Base-by-base conservation (phyloP, 106 monocot species). In the Apostasia ramifera region DNA sequence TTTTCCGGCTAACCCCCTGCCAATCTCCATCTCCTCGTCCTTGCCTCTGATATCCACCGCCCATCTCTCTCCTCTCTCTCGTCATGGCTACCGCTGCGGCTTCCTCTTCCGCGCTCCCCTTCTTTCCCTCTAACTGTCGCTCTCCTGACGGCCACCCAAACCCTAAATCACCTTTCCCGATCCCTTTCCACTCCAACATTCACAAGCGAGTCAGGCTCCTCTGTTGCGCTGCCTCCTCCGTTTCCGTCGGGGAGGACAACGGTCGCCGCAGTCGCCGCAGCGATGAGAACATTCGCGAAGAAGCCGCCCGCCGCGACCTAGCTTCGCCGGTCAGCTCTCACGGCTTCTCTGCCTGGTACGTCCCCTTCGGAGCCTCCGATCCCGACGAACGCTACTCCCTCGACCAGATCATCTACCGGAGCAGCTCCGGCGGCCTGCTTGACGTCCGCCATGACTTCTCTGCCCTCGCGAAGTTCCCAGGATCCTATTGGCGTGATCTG, bases 271-370 rank as follows among this genome's bases (percentile, higher is more conserved):
- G 86, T 45, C 91, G 91, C 55, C 80, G 83, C 12, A 81, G 88
- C 10, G 95, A 88, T 5, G 91, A 88, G 81, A 88, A 85, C 71
- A 95, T 95, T 69, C 91, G 95, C 42, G 85, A 95, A 67, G 91
- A 91, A 71, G 91, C 89, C 6, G 63, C 75, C 53, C 81, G 81
- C 45, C 87, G 77, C 51, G 69, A 85, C 47, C 83, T 59, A 12
- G 56, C 58, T 44, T 9, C 67, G 38, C 14, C 76, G 45, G 13
- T 49, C 60, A 57, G 69, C 72, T 14, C 76, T 61, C 70, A 71
- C 70, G 66, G 84, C 54, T 76, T 91, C 65, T 88, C 85, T 56
- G 88, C 88, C 61, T 67, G 79, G 65, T 94, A 94, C 78, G 81
- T 82, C 49, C 84, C 87, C 63, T 86, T 87, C 74, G 39, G 64